Evolutionary conservation across 352 stramenopile genomes (phyloP).

Genomic region (Pythium rhizo-oryzae): DNA sequence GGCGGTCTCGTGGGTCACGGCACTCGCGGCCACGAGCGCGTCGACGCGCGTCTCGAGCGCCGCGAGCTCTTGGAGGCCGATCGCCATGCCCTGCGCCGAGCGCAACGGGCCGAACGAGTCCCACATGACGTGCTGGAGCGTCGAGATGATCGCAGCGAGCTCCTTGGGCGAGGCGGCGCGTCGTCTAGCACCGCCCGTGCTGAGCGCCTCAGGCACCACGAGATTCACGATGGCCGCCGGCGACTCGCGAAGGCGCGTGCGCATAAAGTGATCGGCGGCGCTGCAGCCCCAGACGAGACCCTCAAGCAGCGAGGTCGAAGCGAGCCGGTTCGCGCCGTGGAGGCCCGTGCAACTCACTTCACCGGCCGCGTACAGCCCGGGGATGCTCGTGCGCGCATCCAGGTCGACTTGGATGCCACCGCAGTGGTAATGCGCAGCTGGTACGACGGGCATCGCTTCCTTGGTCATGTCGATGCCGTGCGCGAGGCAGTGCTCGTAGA

Average conservation of each 20-base stretch:
- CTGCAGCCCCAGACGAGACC: constrained; percentile 93
- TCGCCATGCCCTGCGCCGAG: constrained; percentile 69
- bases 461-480: constrained; percentile 93
- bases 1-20: constrained; percentile 72
- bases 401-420: constrained; percentile 92
- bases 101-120: constrained; percentile 92
- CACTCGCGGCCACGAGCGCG: constrained; percentile 72
- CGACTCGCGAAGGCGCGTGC: constrained; percentile 1
- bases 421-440: constrained; percentile 95
- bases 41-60: constrained; percentile 79
- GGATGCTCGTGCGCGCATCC: constrained; percentile 77
- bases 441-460: constrained; percentile 89
- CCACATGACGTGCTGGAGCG: constrained; percentile 92
- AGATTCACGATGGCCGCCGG: constrained; percentile 17
- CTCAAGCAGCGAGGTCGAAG: constrained; percentile 94
- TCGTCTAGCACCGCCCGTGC: constrained; percentile 33
- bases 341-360: constrained; percentile 95
- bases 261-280: constrained; percentile 79
- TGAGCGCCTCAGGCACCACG: constrained; percentile 41
- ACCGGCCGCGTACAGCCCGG: constrained; percentile 89
- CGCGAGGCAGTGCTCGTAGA: constrained; percentile 78
- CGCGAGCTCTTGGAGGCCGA: constrained; percentile 79
- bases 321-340: constrained; percentile 94
- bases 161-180: constrained; percentile 47
- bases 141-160: constrained; percentile 56